Percentiles rank a stretch among this genome's conserved stretches.
These are phyloP conservation scores for Tricholoma bakamatsutake DNA, from an alignment of 768 basidiomycete species.

Conservation along the genomic window DNA sequence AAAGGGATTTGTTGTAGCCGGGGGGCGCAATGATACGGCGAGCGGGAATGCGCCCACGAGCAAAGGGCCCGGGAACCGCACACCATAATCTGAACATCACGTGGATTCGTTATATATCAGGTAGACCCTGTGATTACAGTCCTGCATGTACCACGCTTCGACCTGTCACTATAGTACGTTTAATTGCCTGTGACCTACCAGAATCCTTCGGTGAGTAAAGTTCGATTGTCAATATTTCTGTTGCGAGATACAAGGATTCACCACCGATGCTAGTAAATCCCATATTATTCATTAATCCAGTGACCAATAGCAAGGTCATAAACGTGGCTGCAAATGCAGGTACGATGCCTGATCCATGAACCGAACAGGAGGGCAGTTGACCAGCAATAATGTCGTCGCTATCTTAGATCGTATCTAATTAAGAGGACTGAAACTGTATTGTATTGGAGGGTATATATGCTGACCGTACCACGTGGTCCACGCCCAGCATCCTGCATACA, in stretches of 20 bases:
- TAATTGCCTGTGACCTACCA: too few relatives aligned
- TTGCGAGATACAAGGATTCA: constrained; percentile 8
- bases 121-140: too few relatives aligned
- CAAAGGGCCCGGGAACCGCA: too few relatives aligned
- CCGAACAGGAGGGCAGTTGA: constrained; percentile 14
- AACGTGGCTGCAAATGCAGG: constrained; percentile 5
- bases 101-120: too few relatives aligned
- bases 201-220: constrained; percentile 11
- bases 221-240: constrained; percentile 8
- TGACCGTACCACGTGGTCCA: constrained; percentile 19
- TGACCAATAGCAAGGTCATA: constrained; percentile 7
- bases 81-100: too few relatives aligned
- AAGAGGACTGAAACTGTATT: not conserved
- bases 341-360: constrained; percentile 11
- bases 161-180: too few relatives aligned
- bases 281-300: constrained; percentile 12
- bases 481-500: constrained; percentile 15
- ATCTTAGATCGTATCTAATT: constrained; percentile 50
- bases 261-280: constrained; percentile 8
- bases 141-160: too few relatives aligned
- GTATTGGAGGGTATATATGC: not conserved
- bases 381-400: constrained; percentile 42
- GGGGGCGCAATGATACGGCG: too few relatives aligned
- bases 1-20: too few relatives aligned
- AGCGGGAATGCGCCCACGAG: too few relatives aligned